Evolutionary conservation across 2,329 filamentous ascomycete genomes (phyloP), one percentile per base, ranked within the genome.

Genomic region (Aspergillus phoenicis): DNA sequence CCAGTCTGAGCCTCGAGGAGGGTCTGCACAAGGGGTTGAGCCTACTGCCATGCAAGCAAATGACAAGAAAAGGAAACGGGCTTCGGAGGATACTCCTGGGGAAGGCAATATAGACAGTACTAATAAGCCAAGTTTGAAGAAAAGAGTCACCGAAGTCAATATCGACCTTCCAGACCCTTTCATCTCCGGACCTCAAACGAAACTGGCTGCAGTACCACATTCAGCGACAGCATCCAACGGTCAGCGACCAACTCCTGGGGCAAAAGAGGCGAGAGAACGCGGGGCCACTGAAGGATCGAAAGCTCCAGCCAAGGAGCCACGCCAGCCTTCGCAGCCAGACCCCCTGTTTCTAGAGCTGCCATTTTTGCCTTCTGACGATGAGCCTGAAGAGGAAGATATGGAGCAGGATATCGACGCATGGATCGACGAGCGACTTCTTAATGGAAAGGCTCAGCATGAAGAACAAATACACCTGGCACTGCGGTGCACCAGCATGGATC

Each of bases 401-500:
- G 60, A 63, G n/a, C 62, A 70, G 24, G 64, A 75, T 38, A 64
- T 78, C n/a, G 74, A 78, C 33, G 64, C 67, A 22, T 81, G 78
- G 78, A 77, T 81, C 33, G 70, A 77, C 17, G 63, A 70, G 13
- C 73, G 72, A 17, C 61, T 75, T 24, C 64, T 62, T n/a, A 62
- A 63, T 17, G 72, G 76, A 7, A 70, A 68, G 15, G 68, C 69
- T 5, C 64, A 61, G 51, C 70, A 73, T 26, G 65, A 72, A 52
- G 66, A 70, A 3, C 71, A 74, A 58, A 63, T 76, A 5, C 66
- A 75, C 24, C 60, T 72, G 8, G 77, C 76, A 15, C 65, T 81
- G 20, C 70, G 69, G 33, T 75, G 73, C 62, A 77, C 78, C 7
- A 79, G 73, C 49, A 78, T 81, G 76, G 72, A 78, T 38, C 68